Conservation (phyloP, 2,329 filamentous ascomycete species). For the Pseudocercospora pini-densiflorae region DNA sequence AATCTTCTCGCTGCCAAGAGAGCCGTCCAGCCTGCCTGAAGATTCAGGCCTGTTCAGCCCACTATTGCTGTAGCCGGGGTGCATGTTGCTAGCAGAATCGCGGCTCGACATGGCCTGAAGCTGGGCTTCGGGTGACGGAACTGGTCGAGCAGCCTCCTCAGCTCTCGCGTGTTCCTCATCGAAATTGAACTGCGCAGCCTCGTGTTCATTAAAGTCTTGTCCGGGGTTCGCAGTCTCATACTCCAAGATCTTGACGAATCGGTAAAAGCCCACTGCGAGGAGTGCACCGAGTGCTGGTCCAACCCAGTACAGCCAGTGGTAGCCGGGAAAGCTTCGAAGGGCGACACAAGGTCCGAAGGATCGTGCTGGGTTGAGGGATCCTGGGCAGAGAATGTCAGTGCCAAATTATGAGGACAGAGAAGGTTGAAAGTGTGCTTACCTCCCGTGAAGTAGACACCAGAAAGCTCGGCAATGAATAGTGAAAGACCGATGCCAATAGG, state of each 20-base stretch:
- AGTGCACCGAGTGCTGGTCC: conserved; percentile 52
- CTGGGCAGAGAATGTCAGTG: conserved; percentile 20
- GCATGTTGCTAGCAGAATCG: conserved; percentile 7
- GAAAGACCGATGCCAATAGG: conserved; percentile 47
- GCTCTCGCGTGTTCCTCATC: conserved; percentile 42
- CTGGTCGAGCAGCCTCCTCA: neutral
- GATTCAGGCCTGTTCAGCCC: neutral
- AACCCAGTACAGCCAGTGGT: conserved; percentile 60
- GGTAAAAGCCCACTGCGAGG: conserved; percentile 54
- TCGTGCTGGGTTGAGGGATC: conserved; percentile 55
- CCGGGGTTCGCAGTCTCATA: conserved; percentile 57
- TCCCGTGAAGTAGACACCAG: conserved; percentile 53
- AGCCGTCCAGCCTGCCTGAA: neutral
- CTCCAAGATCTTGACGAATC: conserved; percentile 54
- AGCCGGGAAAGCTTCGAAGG: conserved; percentile 45
- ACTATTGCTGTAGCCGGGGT: conserved; percentile 3
- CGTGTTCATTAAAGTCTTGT: conserved; percentile 52
- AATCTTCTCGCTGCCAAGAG: neutral
- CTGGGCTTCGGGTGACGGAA: conserved; percentile 4
- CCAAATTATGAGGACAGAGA: neutral
- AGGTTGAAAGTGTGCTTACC: conserved; percentile 27
- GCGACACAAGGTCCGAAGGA: conserved; percentile 56
- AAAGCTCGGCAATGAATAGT: conserved; percentile 52
- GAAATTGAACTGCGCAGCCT: conserved; percentile 42
- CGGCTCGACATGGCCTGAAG: conserved; percentile 6